Base-by-base conservation (phyloP, 148 eudicot species). In the Dianthus caryophyllus region DNA sequence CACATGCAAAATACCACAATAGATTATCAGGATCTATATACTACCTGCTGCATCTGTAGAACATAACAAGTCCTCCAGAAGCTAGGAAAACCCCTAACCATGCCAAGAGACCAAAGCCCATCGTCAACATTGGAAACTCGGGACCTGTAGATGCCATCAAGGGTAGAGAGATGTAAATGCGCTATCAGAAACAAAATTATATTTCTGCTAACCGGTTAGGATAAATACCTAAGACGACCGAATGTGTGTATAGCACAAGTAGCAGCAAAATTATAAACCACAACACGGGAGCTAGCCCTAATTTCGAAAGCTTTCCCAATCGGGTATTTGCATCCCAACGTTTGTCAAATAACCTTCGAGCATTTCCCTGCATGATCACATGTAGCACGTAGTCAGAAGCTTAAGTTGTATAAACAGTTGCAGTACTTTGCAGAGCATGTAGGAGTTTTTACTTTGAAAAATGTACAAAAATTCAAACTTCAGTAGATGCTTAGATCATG, bases 31-130 rank as follows among this genome's bases (percentile, higher is more conserved):
- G 48, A 41, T 53, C 62, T 41, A 33, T 43, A 58, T 30, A 52
- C 58, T 86, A 90, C 99, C 99, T 88, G 88, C 96, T 95, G 74
- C 99, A 95, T 72, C 85, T 81, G 73, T 86, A 90, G 68, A 95
- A 85, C 76, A 84, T 66, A 77, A 83, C 71, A 65, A 90, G 74
- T 77, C 99, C 97, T 70, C 79, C 80, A 58, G 85, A 64, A 58
- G 96, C 90, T 66, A 83, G 81, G 71, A 94, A 75, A 43, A 88
- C 87, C 64, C 99, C 97, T 71, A 84, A 67, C 97, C 99, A 95
- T 8, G 97, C 90, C 79, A 95, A 64, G 72, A 90, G 83, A 30
- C 85, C 93, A 80, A 82, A 81, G 47, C 88, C 96, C 80, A 96
- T 76, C 9, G 90, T 81, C 66, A 95, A 78, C 63, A 81, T 84